phyloP scores from a whole-genome alignment of 345 rosid species.

The Syzygium aromaticum region DNA sequence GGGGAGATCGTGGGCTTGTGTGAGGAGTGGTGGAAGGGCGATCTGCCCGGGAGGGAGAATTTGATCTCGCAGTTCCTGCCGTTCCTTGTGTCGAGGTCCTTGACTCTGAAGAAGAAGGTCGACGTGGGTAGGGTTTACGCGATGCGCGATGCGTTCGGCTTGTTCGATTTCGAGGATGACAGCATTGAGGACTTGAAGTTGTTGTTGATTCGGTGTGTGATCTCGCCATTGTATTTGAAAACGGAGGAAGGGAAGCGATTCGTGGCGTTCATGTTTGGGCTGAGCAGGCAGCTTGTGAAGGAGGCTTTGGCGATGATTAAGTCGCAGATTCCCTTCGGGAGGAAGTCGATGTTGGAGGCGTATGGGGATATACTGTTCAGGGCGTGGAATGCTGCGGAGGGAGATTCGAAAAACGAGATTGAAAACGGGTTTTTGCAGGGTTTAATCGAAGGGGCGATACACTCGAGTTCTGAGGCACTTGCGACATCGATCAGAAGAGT shows the following conservation, averaged over 20 bases:
- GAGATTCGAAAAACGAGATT: constrained; percentile 51
- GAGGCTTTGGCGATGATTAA: constrained; percentile 71
- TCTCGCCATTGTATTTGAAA: constrained; percentile 68
- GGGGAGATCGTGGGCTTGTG: constrained; percentile 58
- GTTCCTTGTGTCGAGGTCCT: constrained; percentile 60
- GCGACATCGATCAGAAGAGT: constrained; percentile 74
- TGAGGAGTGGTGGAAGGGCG: constrained; percentile 83
- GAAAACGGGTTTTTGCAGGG: constrained; percentile 68
- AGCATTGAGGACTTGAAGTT: constrained; percentile 78
- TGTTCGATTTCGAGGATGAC: constrained; percentile 83
- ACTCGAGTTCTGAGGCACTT: constrained; percentile 37
- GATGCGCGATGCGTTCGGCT: constrained; percentile 61
- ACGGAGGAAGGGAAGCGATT: constrained; percentile 83
- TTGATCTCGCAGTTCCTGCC: constrained; percentile 80
- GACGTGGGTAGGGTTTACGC: constrained; percentile 70
- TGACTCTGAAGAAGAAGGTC: constrained; percentile 76
- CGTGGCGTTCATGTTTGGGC: constrained; percentile 58
- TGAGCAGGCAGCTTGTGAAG: constrained; percentile 67
- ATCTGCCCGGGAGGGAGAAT: constrained; percentile 36
- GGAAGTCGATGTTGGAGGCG: constrained; percentile 83
- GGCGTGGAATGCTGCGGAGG: constrained; percentile 70
- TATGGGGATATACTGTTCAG: constrained; percentile 70
- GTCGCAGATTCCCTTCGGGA: constrained; percentile 82
- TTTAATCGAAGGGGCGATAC: constrained; percentile 65
- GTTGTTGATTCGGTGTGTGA: constrained; percentile 67